These are phyloP conservation scores for Polygonum aviculare DNA, from an alignment of 148 eudicot species.

Conservation along the genomic window DNA sequence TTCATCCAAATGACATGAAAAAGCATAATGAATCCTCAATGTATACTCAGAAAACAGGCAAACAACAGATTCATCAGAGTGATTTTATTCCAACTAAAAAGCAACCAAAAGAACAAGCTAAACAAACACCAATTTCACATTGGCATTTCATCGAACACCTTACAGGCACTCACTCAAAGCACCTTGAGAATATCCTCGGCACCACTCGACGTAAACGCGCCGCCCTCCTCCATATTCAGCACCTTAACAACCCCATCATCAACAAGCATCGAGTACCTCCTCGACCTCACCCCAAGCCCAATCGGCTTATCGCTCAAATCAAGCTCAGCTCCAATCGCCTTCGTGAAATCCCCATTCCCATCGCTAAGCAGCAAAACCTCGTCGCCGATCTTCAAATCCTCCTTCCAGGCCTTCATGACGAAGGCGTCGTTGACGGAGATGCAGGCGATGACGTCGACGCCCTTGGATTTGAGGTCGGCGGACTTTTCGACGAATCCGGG, in stretches of 20 bases:
- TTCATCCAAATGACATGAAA: background rate
- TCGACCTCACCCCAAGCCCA: constrained; percentile 65
- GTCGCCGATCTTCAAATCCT: constrained; percentile 29
- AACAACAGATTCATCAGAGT: background rate
- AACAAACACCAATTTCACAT: background rate
- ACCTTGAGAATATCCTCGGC: constrained; percentile 80
- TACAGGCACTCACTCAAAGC: constrained; percentile 23
- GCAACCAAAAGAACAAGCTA: background rate
- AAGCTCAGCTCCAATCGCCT: constrained; percentile 71
- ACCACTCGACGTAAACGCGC: constrained; percentile 71
- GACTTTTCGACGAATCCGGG: constrained; percentile 68
- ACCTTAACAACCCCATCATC: constrained; percentile 88
- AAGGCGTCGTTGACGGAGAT: constrained; percentile 80
- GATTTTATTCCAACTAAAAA: background rate
- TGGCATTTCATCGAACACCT: constrained; percentile 6
- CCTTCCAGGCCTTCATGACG: constrained; percentile 89
- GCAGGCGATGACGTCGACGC: constrained; percentile 73
- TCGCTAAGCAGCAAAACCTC: constrained; percentile 67
- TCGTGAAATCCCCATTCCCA: constrained; percentile 71
- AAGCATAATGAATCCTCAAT: background rate
- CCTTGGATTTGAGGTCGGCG: constrained; percentile 57
- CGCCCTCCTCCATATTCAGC: constrained; percentile 85
- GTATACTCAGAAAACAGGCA: background rate
- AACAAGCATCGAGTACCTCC: constrained; percentile 75
- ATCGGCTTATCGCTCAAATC: constrained; percentile 80